These are phyloP conservation scores for Thelonectria rubi DNA, from an alignment of 2,329 filamentous ascomycete species.

Conservation along the genomic window DNA sequence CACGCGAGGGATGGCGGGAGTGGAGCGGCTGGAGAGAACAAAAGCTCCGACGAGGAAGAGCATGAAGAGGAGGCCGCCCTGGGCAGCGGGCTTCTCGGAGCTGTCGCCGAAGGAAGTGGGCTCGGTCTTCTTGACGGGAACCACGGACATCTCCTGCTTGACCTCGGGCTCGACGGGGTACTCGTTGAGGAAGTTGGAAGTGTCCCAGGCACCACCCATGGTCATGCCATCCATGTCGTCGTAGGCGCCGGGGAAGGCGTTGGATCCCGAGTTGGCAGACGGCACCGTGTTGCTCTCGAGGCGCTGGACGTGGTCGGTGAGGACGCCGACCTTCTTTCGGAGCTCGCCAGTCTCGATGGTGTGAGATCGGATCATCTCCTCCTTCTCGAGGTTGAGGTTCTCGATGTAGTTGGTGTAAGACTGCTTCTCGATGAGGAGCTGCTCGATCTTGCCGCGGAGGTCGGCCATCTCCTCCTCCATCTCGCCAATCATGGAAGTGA, in stretches of 20 bases:
- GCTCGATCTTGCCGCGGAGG: constrained; percentile 74
- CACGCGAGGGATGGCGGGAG: constrained; percentile 77
- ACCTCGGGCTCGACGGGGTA: constrained; percentile 70
- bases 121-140: constrained; percentile 62
- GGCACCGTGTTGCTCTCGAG: constrained; percentile 68
- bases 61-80: constrained; percentile 89
- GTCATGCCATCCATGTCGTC: constrained; percentile 84
- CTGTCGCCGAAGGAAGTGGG: constrained; percentile 53
- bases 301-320: constrained; percentile 76
- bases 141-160: constrained; percentile 67
- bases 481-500: constrained; percentile 76
- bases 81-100: constrained; percentile 72
- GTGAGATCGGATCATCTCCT: constrained; percentile 87
- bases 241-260: constrained; percentile 75
- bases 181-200: constrained; percentile 75
- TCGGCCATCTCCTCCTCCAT: constrained; percentile 81
- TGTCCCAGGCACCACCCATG: constrained; percentile 85
- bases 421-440: constrained; percentile 77
- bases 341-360: constrained; percentile 91
- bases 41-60: constrained; percentile 96
- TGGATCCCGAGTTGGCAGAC: constrained; percentile 56
- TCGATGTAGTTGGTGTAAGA: constrained; percentile 80
- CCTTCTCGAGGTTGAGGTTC: constrained; percentile 83
- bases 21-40: constrained; percentile 84
- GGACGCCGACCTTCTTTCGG: constrained; percentile 88